phyloP scores from a whole-genome alignment of 371 early-diverging fungal species.

The Rhizopus sp. region DNA sequence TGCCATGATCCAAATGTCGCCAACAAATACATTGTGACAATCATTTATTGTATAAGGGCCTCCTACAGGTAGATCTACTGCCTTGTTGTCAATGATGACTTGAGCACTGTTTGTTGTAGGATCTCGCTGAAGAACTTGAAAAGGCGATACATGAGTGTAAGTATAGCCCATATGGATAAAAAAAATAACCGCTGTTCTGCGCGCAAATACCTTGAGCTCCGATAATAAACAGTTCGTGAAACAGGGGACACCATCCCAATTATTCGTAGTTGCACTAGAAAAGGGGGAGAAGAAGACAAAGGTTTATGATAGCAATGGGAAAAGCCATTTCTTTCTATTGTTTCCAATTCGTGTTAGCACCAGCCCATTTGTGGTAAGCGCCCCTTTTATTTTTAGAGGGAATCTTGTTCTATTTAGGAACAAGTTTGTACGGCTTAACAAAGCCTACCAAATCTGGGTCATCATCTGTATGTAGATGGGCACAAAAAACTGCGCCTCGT shows the following conservation, averaged over 20 bases:
- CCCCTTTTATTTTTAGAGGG: too few species aligned
- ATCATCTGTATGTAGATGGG: neutral
- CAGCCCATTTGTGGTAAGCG: too few species aligned
- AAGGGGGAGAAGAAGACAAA: neutral
- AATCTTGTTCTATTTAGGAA: too few species aligned
- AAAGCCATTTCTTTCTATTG: too few species aligned
- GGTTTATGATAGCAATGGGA: too few species aligned
- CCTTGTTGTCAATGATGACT: slow-evolving; percentile 16
- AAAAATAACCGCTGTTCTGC: neutral
- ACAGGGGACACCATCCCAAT: too few species aligned
- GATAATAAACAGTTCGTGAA: too few species aligned
- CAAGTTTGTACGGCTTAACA: too few species aligned
- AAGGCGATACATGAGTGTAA: neutral
- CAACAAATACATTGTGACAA: slow-evolving; percentile 32
- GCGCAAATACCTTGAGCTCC: neutral
- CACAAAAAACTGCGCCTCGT: neutral
- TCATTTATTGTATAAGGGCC: slow-evolving; percentile 36
- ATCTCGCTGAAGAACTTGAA: slow-evolving; percentile 42
- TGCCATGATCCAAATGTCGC: slow-evolving; percentile 51
- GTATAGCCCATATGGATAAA: neutral
- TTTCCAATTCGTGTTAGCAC: too few species aligned
- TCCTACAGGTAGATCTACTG: slow-evolving; percentile 16
- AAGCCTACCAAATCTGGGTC: neutral
- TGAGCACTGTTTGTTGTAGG: slow-evolving; percentile 16
- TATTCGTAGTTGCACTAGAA: neutral